A percentile compares a stretch with the other conserved stretches of the same genome.
phyloP scores from a whole-genome alignment of 129 eudicot genomes.

The Tagetes erecta region DNA sequence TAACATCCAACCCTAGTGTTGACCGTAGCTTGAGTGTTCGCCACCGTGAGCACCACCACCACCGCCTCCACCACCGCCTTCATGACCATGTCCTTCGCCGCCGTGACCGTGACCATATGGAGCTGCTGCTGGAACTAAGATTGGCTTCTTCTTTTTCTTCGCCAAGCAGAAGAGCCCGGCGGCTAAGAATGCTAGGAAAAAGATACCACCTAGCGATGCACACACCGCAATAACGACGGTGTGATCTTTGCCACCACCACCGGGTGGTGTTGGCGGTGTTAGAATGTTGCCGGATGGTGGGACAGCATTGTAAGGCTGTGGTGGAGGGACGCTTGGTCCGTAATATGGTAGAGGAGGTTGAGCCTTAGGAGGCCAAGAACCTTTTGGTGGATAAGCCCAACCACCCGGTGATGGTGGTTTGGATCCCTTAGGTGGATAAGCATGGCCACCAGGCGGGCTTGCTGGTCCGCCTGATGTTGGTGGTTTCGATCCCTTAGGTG shows the following conservation, averaged over 20 bases:
- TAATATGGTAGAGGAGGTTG: conserved; percentile 45
- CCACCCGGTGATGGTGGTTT: conserved; percentile 43
- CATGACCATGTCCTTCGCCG: conserved; percentile 29
- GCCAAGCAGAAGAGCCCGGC: conserved; percentile 62
- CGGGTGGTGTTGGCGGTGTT: conserved; percentile 47
- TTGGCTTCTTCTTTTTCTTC: conserved; percentile 71
- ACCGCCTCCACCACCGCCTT: conserved; percentile 17
- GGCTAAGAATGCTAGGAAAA: conserved; percentile 76
- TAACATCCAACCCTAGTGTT: conserved; percentile 22
- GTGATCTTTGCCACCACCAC: conserved; percentile 51
- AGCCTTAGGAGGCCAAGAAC: conserved; percentile 39
- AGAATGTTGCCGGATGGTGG: conserved; percentile 49
- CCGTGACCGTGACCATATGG: conserved; percentile 38
- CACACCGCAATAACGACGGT: conserved; percentile 62
- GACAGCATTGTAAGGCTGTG: conserved; percentile 37
- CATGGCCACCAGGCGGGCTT: conserved; percentile 18
- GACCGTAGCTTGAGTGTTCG: conserved; percentile 32
- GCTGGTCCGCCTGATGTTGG: conserved; percentile 39
- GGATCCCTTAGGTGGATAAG: conserved; percentile 32
- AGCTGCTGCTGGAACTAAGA: conserved; percentile 49
- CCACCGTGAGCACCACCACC: conserved; percentile 33
- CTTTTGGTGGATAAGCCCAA: conserved; percentile 33
- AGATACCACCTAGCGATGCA: conserved; percentile 66
- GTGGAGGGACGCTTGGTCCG: conserved; percentile 28
- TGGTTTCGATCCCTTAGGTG: conserved; percentile 30